Conservation (phyloP, 345 rosid genomes). For the Boechera divaricarpa region DNA sequence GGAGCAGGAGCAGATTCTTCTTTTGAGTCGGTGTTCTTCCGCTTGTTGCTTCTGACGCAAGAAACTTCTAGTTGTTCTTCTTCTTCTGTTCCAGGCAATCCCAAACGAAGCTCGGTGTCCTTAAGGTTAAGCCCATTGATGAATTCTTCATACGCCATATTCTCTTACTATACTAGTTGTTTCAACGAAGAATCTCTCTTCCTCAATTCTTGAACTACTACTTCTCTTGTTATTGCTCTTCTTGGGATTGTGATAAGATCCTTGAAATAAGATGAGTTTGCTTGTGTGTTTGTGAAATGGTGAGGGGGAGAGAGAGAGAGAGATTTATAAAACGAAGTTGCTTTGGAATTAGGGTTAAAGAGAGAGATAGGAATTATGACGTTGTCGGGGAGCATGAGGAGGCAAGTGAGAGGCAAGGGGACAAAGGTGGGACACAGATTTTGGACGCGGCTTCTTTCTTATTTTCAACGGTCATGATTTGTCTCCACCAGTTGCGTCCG, state of each 20-base stretch:
- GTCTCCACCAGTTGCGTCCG: conserved; percentile 23
- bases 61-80: conserved; percentile 42
- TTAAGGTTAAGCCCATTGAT: conserved; percentile 64
- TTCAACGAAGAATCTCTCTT: conserved; percentile 9
- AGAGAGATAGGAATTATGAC: conserved; percentile 19
- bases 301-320: conserved; percentile 31
- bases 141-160: conserved; percentile 28
- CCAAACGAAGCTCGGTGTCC: conserved; percentile 88
- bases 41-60: conserved; percentile 61
- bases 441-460: conserved; percentile 39
- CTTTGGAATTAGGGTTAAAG: conserved; percentile 31
- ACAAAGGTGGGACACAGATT: conserved; percentile 65
- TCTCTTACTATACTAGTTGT: neutral
- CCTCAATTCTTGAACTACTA: neutral
- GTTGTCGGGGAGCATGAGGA: conserved; percentile 68
- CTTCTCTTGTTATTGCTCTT: conserved; percentile 10
- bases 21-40: conserved; percentile 39
- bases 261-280: conserved; percentile 35
- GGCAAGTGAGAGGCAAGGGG: conserved; percentile 76
- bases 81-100: conserved; percentile 72
- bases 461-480: conserved; percentile 37
- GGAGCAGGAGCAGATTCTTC: conserved; percentile 34
- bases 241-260: conserved; percentile 31
- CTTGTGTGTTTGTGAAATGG: conserved; percentile 21
- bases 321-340: conserved; percentile 43